Evolutionary conservation across 331 rosid genomes (phyloP).

Genomic region (Cydonia oblonga): DNA sequence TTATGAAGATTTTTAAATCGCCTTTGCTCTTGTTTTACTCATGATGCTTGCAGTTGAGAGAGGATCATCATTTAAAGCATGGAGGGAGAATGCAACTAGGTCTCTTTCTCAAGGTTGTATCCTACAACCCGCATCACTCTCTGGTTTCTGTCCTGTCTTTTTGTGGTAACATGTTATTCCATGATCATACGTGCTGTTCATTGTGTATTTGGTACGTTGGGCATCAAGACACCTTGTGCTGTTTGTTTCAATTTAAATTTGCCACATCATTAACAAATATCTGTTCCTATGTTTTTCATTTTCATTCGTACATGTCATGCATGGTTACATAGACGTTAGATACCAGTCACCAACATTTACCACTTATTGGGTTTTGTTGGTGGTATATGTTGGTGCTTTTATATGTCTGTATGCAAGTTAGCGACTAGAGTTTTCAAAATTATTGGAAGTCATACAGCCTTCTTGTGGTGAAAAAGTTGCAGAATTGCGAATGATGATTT

Average conservation of each 20-base stretch:
- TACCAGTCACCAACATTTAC: background rate
- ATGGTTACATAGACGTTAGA: background rate
- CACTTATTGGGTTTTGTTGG: background rate
- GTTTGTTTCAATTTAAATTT: no score
- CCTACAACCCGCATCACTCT: background rate
- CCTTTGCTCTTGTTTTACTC: slow-evolving; percentile 9
- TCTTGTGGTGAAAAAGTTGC: background rate
- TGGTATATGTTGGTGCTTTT: background rate
- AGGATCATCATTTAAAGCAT: slow-evolving; percentile 95
- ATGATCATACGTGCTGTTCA: background rate
- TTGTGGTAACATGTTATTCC: background rate
- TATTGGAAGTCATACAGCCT: background rate
- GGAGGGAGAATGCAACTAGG: slow-evolving; percentile 98
- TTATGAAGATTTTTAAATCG: background rate
- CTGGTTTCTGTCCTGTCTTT: background rate
- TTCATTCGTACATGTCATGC: no score
- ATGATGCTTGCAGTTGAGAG: slow-evolving; percentile 33
- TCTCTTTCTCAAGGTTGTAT: slow-evolving; percentile 82
- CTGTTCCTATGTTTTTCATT: no score
- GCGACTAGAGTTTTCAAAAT: background rate
- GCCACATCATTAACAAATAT: no score
- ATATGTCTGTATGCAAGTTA: background rate
- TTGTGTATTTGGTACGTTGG: background rate
- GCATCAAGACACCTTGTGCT: no score
- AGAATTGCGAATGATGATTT: background rate